These are phyloP conservation scores for Bullera alba DNA, from an alignment of 768 basidiomycete genomes.

Conservation along the genomic window DNA sequence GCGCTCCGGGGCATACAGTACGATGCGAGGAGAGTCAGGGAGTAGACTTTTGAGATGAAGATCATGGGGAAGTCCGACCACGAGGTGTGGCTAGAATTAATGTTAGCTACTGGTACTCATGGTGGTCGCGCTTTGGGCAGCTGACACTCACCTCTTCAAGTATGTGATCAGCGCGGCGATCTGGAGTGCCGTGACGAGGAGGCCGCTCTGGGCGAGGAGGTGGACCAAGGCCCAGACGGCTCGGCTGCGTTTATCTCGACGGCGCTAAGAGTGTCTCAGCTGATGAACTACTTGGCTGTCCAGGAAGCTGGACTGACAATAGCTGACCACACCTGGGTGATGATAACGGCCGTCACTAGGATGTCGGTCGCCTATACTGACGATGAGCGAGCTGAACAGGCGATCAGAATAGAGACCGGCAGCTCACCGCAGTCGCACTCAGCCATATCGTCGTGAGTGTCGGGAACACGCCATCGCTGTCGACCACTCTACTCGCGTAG, in stretches of 20 bases:
- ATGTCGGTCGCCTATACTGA: slow-evolving; percentile 7
- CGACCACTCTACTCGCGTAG: not conserved
- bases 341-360: slow-evolving; percentile 1
- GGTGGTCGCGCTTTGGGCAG: not conserved
- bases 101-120: not conserved
- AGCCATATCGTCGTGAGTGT: slow-evolving; percentile 2
- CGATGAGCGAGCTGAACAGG: too few relatives aligned
- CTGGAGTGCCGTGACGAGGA: not conserved
- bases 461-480: not conserved
- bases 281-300: too few relatives aligned
- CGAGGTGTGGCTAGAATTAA: slow-evolving; percentile 2
- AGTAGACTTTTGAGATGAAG: slow-evolving; percentile 26
- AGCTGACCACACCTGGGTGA: slow-evolving; percentile 1
- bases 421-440: not conserved
- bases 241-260: too few relatives aligned
- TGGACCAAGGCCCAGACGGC: too few relatives aligned
- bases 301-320: not conserved
- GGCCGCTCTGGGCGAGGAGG: too few relatives aligned
- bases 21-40: slow-evolving; percentile 15
- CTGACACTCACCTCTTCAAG: slow-evolving; percentile 6
- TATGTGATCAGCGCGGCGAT: not conserved
- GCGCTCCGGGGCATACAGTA: slow-evolving; percentile 3
- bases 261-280: too few relatives aligned
- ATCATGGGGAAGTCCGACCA: slow-evolving; percentile 24
- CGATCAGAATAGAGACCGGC: not conserved